These are phyloP conservation scores for Pelargonium australe DNA, from an alignment of 441 rosid genomes.

Conservation along the genomic window DNA sequence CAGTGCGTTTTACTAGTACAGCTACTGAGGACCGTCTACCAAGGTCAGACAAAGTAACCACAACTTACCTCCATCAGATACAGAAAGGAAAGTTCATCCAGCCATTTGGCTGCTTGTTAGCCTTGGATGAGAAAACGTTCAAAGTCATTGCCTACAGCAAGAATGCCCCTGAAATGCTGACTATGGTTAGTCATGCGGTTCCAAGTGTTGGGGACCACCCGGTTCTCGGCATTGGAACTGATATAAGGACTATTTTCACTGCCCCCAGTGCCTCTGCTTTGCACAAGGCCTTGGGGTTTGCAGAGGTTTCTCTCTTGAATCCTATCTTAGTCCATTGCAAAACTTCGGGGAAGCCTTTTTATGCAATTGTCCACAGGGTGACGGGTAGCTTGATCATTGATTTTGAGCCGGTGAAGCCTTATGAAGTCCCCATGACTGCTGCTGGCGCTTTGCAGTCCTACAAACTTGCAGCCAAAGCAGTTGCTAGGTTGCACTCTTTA, in stretches of 20 bases:
- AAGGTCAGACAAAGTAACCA: slow-evolving; percentile 74
- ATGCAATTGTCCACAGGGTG: slow-evolving; percentile 67
- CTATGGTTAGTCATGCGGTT: slow-evolving; percentile 60
- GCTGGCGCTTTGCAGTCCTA: slow-evolving; percentile 80
- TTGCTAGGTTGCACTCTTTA: slow-evolving; percentile 68
- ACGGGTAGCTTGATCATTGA: slow-evolving; percentile 70
- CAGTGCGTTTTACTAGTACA: slow-evolving; percentile 53
- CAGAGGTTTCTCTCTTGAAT: slow-evolving; percentile 60
- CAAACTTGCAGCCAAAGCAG: slow-evolving; percentile 75
- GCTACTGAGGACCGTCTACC: slow-evolving; percentile 44
- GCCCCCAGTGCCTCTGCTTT: slow-evolving; percentile 53
- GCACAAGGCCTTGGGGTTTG: slow-evolving; percentile 57
- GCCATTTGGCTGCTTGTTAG: slow-evolving; percentile 74
- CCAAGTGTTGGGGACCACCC: slow-evolving; percentile 65
- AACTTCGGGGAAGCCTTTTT: slow-evolving; percentile 66
- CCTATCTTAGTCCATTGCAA: slow-evolving; percentile 64
- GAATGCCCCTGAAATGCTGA: slow-evolving; percentile 72
- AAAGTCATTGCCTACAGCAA: slow-evolving; percentile 60
- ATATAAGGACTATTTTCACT: slow-evolving; percentile 49
- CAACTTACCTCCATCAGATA: slow-evolving; percentile 70
- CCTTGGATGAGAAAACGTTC: slow-evolving; percentile 53
- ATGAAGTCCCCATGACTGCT: slow-evolving; percentile 70
- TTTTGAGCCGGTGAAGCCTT: slow-evolving; percentile 71
- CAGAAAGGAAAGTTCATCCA: slow-evolving; percentile 69
- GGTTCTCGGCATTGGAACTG: slow-evolving; percentile 50